These are phyloP conservation scores for Chrysoporthe deuterocubensis DNA, from an alignment of 2,329 filamentous ascomycete genomes.

Conservation along the genomic window DNA sequence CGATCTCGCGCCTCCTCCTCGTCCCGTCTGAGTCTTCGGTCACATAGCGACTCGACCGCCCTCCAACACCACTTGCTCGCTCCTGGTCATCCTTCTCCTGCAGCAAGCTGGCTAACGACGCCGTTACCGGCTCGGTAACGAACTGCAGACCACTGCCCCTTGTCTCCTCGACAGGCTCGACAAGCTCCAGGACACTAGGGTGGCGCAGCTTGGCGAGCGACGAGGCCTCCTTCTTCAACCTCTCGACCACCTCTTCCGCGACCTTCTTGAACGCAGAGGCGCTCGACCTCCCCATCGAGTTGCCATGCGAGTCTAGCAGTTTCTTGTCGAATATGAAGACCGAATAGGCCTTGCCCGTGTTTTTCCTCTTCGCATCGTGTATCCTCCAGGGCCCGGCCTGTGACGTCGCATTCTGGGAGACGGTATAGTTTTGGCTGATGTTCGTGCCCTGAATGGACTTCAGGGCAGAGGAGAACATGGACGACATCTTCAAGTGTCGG, in stretches of 20 bases:
- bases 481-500: conserved; percentile 37
- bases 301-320: conserved; percentile 72
- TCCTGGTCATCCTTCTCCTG: conserved; percentile 91
- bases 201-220: conserved; percentile 87
- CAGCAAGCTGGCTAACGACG: conserved; percentile 81
- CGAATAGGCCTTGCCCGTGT: conserved; percentile 84
- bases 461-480: conserved; percentile 90
- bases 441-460: conserved; percentile 92
- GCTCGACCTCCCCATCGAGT: conserved; percentile 61
- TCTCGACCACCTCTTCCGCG: conserved; percentile 88
- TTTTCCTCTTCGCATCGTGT: conserved; percentile 96
- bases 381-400: conserved; percentile 95
- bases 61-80: conserved; percentile 66
- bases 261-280: conserved; percentile 75
- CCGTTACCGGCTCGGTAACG: conserved; percentile 88
- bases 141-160: conserved; percentile 92
- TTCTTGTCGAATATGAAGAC: conserved; percentile 96
- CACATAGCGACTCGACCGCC: conserved; percentile 77
- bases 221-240: conserved; percentile 88
- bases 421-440: conserved; percentile 88
- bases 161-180: conserved; percentile 94
- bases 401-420: conserved; percentile 76
- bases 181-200: conserved; percentile 87
- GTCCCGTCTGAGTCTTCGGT: conserved; percentile 78
- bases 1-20: conserved; percentile 75